A percentile compares a stretch with the other conserved stretches of the same genome.
Evolutionary conservation across 257 asterid genomes (phyloP).

Genomic region (Voacanga thouarsii): DNA sequence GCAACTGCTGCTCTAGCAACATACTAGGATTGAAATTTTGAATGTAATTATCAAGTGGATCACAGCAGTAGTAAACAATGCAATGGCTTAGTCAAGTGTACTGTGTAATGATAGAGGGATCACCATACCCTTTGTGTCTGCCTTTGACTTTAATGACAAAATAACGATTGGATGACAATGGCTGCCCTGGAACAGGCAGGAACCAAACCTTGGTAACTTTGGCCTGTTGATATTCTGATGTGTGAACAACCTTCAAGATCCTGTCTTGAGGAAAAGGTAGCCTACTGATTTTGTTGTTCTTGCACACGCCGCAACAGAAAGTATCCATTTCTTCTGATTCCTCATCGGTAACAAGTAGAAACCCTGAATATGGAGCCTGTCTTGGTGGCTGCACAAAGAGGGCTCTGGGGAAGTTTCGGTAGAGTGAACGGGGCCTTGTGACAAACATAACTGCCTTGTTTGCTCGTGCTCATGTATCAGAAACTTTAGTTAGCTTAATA

Average conservation of each 20-base stretch:
- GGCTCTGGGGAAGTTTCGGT: conserved; percentile 47
- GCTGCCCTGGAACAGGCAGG: conserved; percentile 66
- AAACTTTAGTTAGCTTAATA: background rate
- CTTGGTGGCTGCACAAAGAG: conserved; percentile 35
- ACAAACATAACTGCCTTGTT: conserved; percentile 42
- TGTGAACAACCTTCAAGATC: conserved; percentile 65
- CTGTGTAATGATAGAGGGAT: background rate
- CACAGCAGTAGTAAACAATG: background rate
- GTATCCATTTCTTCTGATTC: conserved; percentile 56
- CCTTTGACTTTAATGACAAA: conserved; percentile 70
- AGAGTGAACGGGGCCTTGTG: conserved; percentile 59
- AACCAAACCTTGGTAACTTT: conserved; percentile 60
- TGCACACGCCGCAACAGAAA: conserved; percentile 58
- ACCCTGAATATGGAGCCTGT: conserved; percentile 50
- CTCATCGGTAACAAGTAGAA: conserved; percentile 50
- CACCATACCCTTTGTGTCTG: conserved; percentile 56
- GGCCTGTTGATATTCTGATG: conserved; percentile 46
- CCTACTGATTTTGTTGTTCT: conserved; percentile 38
- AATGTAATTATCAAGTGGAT: no score
- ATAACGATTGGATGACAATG: conserved; percentile 65
- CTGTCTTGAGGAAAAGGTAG: conserved; percentile 84
- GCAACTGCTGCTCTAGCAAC: background rate
- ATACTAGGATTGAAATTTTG: background rate
- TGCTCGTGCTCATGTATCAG: background rate
- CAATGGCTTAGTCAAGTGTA: background rate